phyloP scores from a whole-genome alignment of 1,284 basidiomycete genomes.

The Irpex rosettiformis region DNA sequence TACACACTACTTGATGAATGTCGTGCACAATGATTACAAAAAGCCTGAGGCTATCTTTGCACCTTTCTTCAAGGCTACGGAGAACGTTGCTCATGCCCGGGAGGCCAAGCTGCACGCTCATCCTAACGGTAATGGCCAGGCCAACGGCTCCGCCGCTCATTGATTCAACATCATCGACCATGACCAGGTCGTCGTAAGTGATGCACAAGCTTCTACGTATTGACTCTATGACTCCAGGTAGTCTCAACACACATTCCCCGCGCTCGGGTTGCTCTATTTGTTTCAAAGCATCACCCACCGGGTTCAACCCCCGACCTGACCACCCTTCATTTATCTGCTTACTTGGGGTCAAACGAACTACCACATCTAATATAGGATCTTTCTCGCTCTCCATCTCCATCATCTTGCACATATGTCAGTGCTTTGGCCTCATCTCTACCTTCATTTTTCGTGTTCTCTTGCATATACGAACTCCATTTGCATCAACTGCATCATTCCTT shows the following conservation, averaged over 20 bases:
- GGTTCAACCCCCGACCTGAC: conserved; percentile 72
- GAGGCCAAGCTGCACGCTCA: conserved; percentile 19
- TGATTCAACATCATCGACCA: conserved; percentile 8
- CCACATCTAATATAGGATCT: conserved; percentile 27
- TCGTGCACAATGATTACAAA: conserved; percentile 97
- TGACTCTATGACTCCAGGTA: background rate
- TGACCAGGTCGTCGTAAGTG: background rate
- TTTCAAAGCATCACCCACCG: conserved; percentile 32
- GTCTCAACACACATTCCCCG: conserved; percentile 19
- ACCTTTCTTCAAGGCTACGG: conserved; percentile 78
- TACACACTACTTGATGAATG: conserved; percentile 87
- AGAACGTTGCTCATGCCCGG: conserved; percentile 47
- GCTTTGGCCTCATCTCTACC: conserved; percentile 17
- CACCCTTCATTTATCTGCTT: background rate
- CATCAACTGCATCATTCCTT: conserved; percentile 39
- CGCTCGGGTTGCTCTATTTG: conserved; percentile 23
- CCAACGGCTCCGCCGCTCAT: conserved; percentile 5
- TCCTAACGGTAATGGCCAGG: conserved; percentile 19
- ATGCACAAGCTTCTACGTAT: background rate
- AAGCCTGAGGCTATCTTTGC: conserved; percentile 81
- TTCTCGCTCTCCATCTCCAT: conserved; percentile 9
- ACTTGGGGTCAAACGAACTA: background rate
- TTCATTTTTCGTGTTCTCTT: conserved; percentile 24
- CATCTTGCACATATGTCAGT: conserved; percentile 16
- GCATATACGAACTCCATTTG: conserved; percentile 21